Evolutionary conservation across 1,284 basidiomycete genomes (phyloP), one percentile per base, ranked within the genome.

Genomic region (Moesziomyces parantarcticus): DNA sequence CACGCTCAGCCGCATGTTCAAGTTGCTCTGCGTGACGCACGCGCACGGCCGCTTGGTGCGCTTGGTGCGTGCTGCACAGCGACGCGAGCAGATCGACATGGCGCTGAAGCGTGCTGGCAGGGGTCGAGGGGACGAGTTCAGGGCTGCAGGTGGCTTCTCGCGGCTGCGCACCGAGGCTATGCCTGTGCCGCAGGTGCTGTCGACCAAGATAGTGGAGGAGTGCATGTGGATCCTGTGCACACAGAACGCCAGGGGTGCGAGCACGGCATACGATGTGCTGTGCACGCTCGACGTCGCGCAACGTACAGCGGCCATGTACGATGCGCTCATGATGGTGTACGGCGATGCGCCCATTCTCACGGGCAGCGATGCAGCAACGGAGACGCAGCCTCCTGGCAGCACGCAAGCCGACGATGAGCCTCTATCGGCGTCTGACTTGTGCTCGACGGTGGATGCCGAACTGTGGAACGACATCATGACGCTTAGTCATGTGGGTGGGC

Each of bases 241-340:
- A 6, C 69, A 74, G 34, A 54, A 56, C n/a, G 43, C 49, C 5
- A n/a, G 46, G 2, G 58, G 55, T 0, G 63, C 63, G 4, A 56
- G 51, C 25, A 63, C 71, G 20, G 62, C 67, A 3, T 63, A 64
- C 43, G 64, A 73, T 23, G 22, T 73, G 25, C 45, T 78, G 7
- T 23, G 26, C 36, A 52, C 49, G 18, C 47, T 78, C 1, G 68
- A 75, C 3, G 10, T 41, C 1, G 42, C 25, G 5, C 64, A 74
- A 21, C 39, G 77, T 10, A 58, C 62, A 4, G 22, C 49, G 11
- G 32, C 34, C 8, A 78, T 78, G 75, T 75, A 76, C 61, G 56
- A 74, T 36, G 40, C 53, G 10, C 61, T 78, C 18, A 60, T 78
- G 55, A 41, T 32, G 1, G 50, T 60, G 41, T 68, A 57, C 29